Base-by-base conservation (phyloP, 202 grass and related monocot species). In the Brachypodium distachyon region DNA sequence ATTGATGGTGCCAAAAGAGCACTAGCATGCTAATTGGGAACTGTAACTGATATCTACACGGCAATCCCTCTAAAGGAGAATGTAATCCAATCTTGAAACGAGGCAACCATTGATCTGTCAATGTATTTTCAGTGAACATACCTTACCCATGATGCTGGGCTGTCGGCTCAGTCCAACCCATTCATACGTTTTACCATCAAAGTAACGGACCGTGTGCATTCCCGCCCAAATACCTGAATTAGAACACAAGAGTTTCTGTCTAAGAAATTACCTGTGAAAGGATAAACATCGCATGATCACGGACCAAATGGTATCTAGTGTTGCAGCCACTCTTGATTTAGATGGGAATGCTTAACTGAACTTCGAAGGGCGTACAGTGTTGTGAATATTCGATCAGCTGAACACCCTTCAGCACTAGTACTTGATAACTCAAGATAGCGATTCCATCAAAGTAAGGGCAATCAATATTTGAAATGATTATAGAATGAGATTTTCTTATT, bases 151-250 rank as follows among this genome's bases (percentile, higher is more conserved):
- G 77, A 99, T 99, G 80, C 89, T 99, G 49, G 83, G 89, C 28
- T 99, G 96, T 25, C 89, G 96, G 74, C 96, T 99, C 85, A 99
- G 55, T 68, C 96, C 96, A 68, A 99, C 96, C 96, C 96, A 99
- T 78, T 96, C 85, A 65, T 99, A 99, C 33, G 96, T 99, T 87
- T 96, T 99, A 1, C 89, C 96, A 33, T 99, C 96, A 4, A 99
- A 99, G 81, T 99, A 93, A 23, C 89, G 93, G 17, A 99, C 92
- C 16, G 87, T 99, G 70, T 86, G 83, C 96, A 99, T 99, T 72
- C 96, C 96, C 12, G 92, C 96, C 92, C 92, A 99, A 85, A 99
- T 99, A 85, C 96, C 96, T 99, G 77, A 85, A 85, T 84, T 26
- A 87, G 62, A 64, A 88, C 72, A 63, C 10, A 7, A 65, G 9